Conservation (phyloP, 2,329 filamentous ascomycete genomes). For the Trematosphaeria pertusa region DNA sequence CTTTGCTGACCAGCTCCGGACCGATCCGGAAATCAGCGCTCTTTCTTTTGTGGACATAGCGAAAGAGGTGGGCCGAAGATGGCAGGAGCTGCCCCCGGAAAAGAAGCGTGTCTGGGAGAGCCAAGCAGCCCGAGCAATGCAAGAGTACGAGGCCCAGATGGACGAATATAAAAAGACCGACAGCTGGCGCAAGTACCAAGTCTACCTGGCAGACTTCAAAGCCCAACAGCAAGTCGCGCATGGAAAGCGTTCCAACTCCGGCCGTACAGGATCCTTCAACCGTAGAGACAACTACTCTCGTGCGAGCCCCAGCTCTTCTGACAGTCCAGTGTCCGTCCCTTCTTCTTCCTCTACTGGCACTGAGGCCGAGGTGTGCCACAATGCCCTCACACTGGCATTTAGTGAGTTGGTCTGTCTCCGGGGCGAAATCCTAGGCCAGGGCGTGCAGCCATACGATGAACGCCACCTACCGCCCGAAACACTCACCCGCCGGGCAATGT, state of each 20-base stretch:
- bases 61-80: constrained; percentile 46
- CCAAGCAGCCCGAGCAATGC: constrained; percentile 46
- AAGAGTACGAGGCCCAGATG: constrained; percentile 48
- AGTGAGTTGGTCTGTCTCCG: constrained; percentile 42
- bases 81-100: constrained; percentile 46
- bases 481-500: constrained; percentile 37
- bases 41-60: constrained; percentile 50
- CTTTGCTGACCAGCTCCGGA: constrained; percentile 49
- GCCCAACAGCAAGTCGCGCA: constrained; percentile 29
- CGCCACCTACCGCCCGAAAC: constrained; percentile 38
- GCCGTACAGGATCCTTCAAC: not conserved
- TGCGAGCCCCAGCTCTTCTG: constrained; percentile 38
- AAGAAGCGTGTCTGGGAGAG: constrained; percentile 48
- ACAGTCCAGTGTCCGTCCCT: constrained; percentile 34
- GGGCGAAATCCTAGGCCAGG: constrained; percentile 36
- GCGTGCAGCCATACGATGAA: constrained; percentile 33
- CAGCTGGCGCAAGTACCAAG: constrained; percentile 45
- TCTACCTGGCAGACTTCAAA: constrained; percentile 46
- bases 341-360: constrained; percentile 23
- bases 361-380: constrained; percentile 42
- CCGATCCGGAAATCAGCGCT: constrained; percentile 41
- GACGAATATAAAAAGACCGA: constrained; percentile 50
- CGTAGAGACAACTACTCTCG: constrained; percentile 17
- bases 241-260: constrained; percentile 24
- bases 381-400: constrained; percentile 44